Evolutionary conservation across 1,139 yeast genomes (phyloP).

Genomic region (Yamadazyma sp.): DNA sequence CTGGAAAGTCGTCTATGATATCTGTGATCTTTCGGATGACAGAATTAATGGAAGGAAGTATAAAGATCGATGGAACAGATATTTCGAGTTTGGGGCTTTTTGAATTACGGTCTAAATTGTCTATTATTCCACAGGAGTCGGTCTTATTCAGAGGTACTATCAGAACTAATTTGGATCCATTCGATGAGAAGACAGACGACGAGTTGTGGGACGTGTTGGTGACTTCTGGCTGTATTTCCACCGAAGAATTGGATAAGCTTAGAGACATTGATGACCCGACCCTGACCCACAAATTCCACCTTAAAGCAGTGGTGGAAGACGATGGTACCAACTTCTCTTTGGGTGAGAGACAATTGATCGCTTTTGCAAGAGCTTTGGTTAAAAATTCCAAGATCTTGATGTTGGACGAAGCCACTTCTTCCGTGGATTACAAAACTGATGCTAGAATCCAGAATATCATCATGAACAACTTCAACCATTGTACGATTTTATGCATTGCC

Average conservation of each 20-base stretch:
- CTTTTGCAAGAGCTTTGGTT: constrained; percentile 78
- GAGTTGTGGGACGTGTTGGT: constrained; percentile 44
- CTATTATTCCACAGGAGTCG: constrained; percentile 49
- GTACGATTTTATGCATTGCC: constrained; percentile 19
- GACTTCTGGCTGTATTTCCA: constrained; percentile 43
- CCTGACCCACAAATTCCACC: constrained; percentile 56
- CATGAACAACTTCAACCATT: constrained; percentile 13
- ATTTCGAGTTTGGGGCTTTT: constrained; percentile 40
- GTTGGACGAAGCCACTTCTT: constrained; percentile 83
- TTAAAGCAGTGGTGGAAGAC: constrained; percentile 66
- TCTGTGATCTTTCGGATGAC: constrained; percentile 61
- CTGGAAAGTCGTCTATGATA: constrained; percentile 73
- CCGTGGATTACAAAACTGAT: constrained; percentile 80
- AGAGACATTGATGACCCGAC: constrained; percentile 13
- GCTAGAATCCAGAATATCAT: constrained; percentile 53
- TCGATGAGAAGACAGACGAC: constrained; percentile 36
- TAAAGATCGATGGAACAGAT: constrained; percentile 61
- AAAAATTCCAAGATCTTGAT: constrained; percentile 65
- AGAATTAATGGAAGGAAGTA: constrained; percentile 53
- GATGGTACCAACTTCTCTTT: constrained; percentile 75
- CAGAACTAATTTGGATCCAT: constrained; percentile 44
- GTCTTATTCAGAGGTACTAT: constrained; percentile 42
- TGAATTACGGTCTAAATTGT: constrained; percentile 32
- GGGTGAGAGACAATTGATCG: constrained; percentile 75
- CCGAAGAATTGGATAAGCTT: constrained; percentile 22